phyloP scores from a whole-genome alignment of 169 alveolate species.

The Plasmodium cynomolgi region DNA sequence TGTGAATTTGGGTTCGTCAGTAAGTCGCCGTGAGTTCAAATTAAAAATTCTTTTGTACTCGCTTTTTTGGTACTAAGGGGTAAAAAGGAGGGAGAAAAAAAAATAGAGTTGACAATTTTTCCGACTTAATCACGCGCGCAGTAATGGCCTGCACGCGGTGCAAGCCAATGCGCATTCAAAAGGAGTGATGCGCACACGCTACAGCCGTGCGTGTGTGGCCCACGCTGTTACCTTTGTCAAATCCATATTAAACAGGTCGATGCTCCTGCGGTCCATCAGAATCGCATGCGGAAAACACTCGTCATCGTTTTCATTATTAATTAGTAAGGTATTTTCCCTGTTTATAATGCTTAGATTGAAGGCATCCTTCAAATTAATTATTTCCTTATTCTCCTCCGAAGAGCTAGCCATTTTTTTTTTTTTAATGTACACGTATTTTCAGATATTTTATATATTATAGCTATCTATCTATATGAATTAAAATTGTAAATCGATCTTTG shows the following conservation, averaged over 20 bases:
- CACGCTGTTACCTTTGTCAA: slow-evolving; percentile 16
- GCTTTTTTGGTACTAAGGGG: slow-evolving; percentile 53
- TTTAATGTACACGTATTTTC: not conserved
- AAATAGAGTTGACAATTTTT: not conserved
- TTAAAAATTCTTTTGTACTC: slow-evolving; percentile 74
- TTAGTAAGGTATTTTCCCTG: slow-evolving; percentile 60
- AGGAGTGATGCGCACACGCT: not conserved
- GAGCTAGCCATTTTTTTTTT: slow-evolving; percentile 16
- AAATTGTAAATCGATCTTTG: not conserved
- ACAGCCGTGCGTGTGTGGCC: not conserved
- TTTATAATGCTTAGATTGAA: slow-evolving; percentile 1
- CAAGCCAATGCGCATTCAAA: not conserved
- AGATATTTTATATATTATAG: not conserved
- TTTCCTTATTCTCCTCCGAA: not conserved
- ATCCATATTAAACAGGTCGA: slow-evolving; percentile 66
- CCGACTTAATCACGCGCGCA: not conserved
- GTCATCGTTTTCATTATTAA: slow-evolving; percentile 42
- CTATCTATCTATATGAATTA: not conserved
- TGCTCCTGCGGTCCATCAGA: slow-evolving; percentile 16
- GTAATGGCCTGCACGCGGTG: not conserved
- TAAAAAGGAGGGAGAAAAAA: slow-evolving; percentile 19
- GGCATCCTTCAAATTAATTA: slow-evolving; percentile 30
- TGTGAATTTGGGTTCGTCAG: slow-evolving; percentile 57
- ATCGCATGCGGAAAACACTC: slow-evolving; percentile 39
- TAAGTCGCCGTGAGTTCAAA: slow-evolving; percentile 34